These are phyloP conservation scores for Coniochaeta pulveracea DNA, from an alignment of 2,329 filamentous ascomycete species.

Conservation along the genomic window DNA sequence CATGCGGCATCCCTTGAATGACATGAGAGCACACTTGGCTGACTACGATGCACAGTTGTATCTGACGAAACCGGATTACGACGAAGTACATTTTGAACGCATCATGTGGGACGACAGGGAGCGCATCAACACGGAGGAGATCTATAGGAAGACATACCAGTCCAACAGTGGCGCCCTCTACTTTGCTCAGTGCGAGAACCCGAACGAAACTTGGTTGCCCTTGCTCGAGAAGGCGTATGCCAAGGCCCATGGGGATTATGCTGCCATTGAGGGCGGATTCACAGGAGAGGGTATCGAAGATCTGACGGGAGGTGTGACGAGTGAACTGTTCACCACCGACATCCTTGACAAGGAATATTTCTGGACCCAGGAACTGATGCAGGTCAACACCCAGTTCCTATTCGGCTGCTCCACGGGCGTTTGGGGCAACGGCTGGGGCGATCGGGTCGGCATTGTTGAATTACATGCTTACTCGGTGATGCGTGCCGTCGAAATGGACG, in stretches of 20 bases:
- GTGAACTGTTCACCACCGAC: constrained; percentile 55
- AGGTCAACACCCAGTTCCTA: constrained; percentile 70
- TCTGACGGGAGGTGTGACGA: constrained; percentile 58
- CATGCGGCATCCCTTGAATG: too few species aligned
- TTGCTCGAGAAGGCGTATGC: constrained; percentile 65
- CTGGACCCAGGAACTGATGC: constrained; percentile 74
- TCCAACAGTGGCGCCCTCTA: constrained; percentile 58
- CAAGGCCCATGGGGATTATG: constrained; percentile 65
- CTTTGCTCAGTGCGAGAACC: constrained; percentile 57
- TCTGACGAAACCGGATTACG: constrained; percentile 47
- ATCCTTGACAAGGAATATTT: constrained; percentile 72
- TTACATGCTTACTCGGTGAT: constrained; percentile 51
- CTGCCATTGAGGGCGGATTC: constrained; percentile 59
- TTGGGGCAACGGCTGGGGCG: constrained; percentile 50
- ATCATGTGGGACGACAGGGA: constrained; percentile 32
- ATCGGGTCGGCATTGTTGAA: constrained; percentile 46
- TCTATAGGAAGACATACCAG: constrained; percentile 54
- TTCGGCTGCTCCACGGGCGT: constrained; percentile 60
- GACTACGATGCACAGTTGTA: constrained; percentile 28
- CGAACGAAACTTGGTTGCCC: constrained; percentile 63
- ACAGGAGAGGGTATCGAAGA: constrained; percentile 35
- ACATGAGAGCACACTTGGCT: too few species aligned
- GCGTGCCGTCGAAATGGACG: constrained; percentile 37
- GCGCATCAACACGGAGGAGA: constrained; percentile 39
- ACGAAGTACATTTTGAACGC: constrained; percentile 41